phyloP scores from a whole-genome alignment of 768 basidiomycete species.

The Russula sp. region DNA sequence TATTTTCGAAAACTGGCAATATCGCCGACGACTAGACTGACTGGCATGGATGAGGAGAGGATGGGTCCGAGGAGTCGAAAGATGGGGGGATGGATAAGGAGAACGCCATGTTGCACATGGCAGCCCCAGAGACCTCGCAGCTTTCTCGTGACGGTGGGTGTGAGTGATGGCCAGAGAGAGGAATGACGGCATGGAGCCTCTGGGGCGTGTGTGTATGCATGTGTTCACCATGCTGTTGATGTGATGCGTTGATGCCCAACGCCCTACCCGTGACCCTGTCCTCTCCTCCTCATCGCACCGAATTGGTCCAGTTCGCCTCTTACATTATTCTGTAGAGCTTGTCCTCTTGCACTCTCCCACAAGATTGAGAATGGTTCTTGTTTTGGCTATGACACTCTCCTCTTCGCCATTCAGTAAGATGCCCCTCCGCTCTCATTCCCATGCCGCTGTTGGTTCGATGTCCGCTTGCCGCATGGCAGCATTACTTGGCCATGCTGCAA shows the following conservation, averaged over 20 bases:
- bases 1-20: constrained; percentile 15
- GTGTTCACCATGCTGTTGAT: not conserved
- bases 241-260: not conserved
- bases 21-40: constrained; percentile 10
- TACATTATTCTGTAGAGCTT: not conserved
- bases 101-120: constrained; percentile 3
- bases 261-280: not conserved
- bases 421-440: not conserved
- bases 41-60: constrained; percentile 2
- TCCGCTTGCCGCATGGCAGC: constrained; percentile 12
- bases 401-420: not conserved
- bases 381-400: not conserved
- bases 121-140: constrained; percentile 1
- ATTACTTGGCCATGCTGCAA: constrained; percentile 6
- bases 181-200: not conserved
- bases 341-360: not conserved
- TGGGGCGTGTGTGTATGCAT: not conserved
- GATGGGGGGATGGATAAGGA: constrained; percentile 9
- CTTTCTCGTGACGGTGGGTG: constrained; percentile 3
- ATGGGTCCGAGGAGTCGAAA: not conserved
- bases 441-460: constrained; percentile 1
- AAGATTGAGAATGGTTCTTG: not conserved
- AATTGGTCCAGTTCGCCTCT: not conserved
- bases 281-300: not conserved
- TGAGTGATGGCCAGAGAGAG: not conserved